Evolutionary conservation across 371 early-diverging fungal species (phyloP).

Genomic region (Zopfochytrium polystomum): DNA sequence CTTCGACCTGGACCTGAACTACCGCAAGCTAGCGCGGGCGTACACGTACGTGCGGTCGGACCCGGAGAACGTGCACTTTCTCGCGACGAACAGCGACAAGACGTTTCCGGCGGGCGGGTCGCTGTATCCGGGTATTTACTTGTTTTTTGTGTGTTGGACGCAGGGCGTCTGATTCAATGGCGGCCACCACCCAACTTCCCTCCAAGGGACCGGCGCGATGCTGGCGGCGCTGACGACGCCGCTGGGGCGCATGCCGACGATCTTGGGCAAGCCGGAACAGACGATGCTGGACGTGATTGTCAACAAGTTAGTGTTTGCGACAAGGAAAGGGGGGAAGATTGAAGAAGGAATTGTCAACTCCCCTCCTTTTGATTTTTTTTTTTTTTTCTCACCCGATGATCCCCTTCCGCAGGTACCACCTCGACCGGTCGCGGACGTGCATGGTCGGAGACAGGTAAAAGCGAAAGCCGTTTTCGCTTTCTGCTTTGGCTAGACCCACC

Average conservation of each 20-base stretch:
- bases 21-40: slow-evolving; percentile 86
- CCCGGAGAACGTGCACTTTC: slow-evolving; percentile 63
- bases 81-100: slow-evolving; percentile 91
- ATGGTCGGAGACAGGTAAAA: slow-evolving; percentile 92
- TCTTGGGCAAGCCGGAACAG: slow-evolving; percentile 91
- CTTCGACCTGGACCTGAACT: slow-evolving; percentile 83
- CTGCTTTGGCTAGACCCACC: neutral
- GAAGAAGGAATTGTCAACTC: too few species aligned
- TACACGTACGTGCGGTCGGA: slow-evolving; percentile 73
- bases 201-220: slow-evolving; percentile 79
- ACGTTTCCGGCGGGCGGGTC: slow-evolving; percentile 80
- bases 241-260: slow-evolving; percentile 68
- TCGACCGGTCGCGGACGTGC: slow-evolving; percentile 77
- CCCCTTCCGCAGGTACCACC: slow-evolving; percentile 54
- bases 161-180: neutral
- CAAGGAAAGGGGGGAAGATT: too few species aligned
- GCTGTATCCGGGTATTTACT: slow-evolving; percentile 66
- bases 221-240: slow-evolving; percentile 70
- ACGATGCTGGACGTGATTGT: slow-evolving; percentile 89
- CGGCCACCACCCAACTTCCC: too few species aligned
- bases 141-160: neutral
- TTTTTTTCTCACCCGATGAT: neutral
- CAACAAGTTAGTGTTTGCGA: slow-evolving; percentile 19
- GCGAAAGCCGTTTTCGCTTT: too few species aligned
- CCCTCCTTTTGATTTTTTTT: neutral